phyloP scores from a whole-genome alignment of 2,329 filamentous ascomycete species.

The Xylaria sp. region DNA sequence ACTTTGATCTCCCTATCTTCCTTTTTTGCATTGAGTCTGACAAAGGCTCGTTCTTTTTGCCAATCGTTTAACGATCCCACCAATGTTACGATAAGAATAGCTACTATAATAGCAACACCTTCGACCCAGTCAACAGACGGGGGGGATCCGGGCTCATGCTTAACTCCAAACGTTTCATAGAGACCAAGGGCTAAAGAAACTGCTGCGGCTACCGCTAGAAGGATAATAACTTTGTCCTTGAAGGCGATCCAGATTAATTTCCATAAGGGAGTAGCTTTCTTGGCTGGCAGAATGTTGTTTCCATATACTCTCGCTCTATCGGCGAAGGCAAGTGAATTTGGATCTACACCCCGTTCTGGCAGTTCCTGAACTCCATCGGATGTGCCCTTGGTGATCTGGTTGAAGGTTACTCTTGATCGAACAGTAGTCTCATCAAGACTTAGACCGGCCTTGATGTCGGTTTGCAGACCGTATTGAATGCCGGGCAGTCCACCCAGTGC shows the following conservation, averaged over 20 bases:
- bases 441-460: conserved; percentile 71
- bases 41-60: conserved; percentile 71
- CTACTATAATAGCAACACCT: conserved; percentile 70
- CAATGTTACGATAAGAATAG: conserved; percentile 70
- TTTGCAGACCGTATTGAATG: conserved; percentile 75
- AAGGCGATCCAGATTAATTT: conserved; percentile 75
- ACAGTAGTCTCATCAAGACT: conserved; percentile 72
- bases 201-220: conserved; percentile 74
- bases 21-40: conserved; percentile 67
- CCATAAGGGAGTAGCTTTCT: conserved; percentile 69
- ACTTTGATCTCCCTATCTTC: conserved; percentile 71
- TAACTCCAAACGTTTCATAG: conserved; percentile 70
- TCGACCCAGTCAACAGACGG: conserved; percentile 69
- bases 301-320: conserved; percentile 71
- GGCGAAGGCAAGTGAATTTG: conserved; percentile 47
- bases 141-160: conserved; percentile 55
- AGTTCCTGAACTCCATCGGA: conserved; percentile 41
- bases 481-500: conserved; percentile 76
- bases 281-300: conserved; percentile 69
- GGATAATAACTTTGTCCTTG: conserved; percentile 78
- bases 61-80: conserved; percentile 71
- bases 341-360: conserved; percentile 30
- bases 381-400: conserved; percentile 46
- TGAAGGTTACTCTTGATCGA: conserved; percentile 47
- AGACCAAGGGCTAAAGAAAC: conserved; percentile 76